Evolutionary conservation across 1,284 basidiomycete species (phyloP).

Genomic region (Rhodofomes roseus): DNA sequence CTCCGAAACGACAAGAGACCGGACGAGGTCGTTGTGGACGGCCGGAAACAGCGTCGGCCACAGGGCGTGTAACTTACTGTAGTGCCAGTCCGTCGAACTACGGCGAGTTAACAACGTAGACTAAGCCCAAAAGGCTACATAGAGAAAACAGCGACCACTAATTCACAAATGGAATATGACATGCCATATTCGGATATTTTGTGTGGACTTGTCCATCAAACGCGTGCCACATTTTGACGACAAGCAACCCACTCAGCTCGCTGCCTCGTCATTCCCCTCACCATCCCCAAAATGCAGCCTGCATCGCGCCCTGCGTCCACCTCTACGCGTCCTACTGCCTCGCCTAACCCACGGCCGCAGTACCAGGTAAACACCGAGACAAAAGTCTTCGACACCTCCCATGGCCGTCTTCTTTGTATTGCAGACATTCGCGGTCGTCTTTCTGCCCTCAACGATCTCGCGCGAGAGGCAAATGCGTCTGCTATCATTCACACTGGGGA

Average conservation of each 20-base stretch:
- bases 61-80: too few species aligned
- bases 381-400: slow-evolving; percentile 67
- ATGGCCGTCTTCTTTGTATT: slow-evolving; percentile 91
- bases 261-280: slow-evolving; percentile 8
- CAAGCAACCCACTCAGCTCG: slow-evolving; percentile 1
- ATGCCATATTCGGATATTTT: not conserved
- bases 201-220: not conserved
- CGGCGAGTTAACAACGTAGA: too few species aligned
- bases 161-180: not conserved
- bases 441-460: slow-evolving; percentile 87
- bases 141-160: too few species aligned
- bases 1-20: too few species aligned
- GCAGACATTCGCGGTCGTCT: slow-evolving; percentile 93
- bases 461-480: slow-evolving; percentile 83
- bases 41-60: too few species aligned
- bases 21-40: too few species aligned
- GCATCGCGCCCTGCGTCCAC: slow-evolving; percentile 54
- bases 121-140: too few species aligned
- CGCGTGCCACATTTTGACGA: slow-evolving; percentile 2
- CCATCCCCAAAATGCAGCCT: slow-evolving; percentile 31
- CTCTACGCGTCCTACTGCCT: slow-evolving; percentile 50
- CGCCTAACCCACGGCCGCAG: slow-evolving; percentile 48
- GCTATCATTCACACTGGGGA: slow-evolving; percentile 98
- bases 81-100: too few species aligned
- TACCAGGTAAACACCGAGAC: slow-evolving; percentile 72